Percentiles rank a stretch among this genome's conserved stretches.
Conservation (phyloP, 257 asterid genomes). For the Hygrophila difformis region DNA sequence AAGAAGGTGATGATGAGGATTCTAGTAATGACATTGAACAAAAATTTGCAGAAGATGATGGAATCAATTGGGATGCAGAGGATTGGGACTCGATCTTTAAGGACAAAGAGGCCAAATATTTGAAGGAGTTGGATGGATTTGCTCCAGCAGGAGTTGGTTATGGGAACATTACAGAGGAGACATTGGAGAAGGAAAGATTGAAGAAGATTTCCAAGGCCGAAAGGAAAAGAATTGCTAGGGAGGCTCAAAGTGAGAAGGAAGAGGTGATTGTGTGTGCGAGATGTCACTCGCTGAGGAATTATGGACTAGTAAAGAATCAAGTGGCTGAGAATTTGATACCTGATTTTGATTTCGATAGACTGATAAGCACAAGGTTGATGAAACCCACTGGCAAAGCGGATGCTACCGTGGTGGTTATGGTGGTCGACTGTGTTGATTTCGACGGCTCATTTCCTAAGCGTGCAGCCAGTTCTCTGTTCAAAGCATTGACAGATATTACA, state of each 20-base stretch:
- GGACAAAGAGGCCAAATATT: slow-evolving; percentile 37
- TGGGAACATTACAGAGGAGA: slow-evolving; percentile 83
- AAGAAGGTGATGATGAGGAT: slow-evolving; percentile 29
- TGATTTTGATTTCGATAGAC: slow-evolving; percentile 79
- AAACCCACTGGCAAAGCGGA: slow-evolving; percentile 79
- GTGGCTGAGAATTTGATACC: slow-evolving; percentile 78
- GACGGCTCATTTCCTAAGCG: slow-evolving; percentile 93
- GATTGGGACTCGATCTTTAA: slow-evolving; percentile 54
- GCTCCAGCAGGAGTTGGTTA: slow-evolving; percentile 78
- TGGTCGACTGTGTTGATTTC: slow-evolving; percentile 88
- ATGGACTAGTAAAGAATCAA: slow-evolving; percentile 84
- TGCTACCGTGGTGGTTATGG: slow-evolving; percentile 82
- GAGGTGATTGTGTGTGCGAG: slow-evolving; percentile 86
- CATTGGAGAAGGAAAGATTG: slow-evolving; percentile 43
- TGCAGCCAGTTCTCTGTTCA: slow-evolving; percentile 77
- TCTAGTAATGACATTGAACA: slow-evolving; percentile 34
- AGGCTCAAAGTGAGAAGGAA: slow-evolving; percentile 50
- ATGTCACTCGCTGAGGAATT: slow-evolving; percentile 82
- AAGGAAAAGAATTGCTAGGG: slow-evolving; percentile 59
- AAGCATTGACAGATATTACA: slow-evolving; percentile 41
- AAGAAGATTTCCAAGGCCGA: slow-evolving; percentile 60
- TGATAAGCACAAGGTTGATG: slow-evolving; percentile 71
- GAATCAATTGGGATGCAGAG: slow-evolving; percentile 45
- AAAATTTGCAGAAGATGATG: slow-evolving; percentile 27
- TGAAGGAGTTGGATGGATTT: slow-evolving; percentile 71